A percentile compares a stretch with the other conserved stretches of the same genome.
These are phyloP conservation scores for Flaveria ramosissima DNA, from an alignment of 129 eudicot species.

Conservation along the genomic window DNA sequence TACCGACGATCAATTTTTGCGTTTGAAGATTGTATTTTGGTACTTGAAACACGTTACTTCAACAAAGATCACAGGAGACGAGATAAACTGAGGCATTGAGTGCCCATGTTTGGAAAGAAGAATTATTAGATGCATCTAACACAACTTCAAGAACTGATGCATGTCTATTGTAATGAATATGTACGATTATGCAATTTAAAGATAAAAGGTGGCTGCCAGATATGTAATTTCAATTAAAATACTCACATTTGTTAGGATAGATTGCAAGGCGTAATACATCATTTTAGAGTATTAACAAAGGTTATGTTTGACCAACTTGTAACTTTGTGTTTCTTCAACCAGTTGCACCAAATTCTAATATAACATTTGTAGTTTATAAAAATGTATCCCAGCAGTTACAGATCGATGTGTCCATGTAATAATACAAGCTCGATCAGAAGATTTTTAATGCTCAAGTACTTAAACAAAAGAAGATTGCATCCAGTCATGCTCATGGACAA, in stretches of 20 bases:
- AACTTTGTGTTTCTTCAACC: no score
- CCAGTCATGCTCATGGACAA: neutral
- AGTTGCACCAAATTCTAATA: no score
- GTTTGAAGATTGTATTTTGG: neutral
- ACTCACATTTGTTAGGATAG: no score
- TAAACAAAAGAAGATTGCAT: no score
- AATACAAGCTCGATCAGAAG: neutral
- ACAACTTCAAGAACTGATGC: constrained; percentile 2
- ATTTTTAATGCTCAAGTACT: neutral
- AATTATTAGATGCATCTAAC: neutral
- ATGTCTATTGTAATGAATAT: constrained; percentile 8
- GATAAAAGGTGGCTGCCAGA: no score
- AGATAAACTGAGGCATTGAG: no score
- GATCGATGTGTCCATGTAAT: neutral
- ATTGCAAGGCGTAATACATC: no score
- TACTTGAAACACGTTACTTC: neutral
- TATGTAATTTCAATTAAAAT: no score
- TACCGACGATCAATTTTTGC: neutral
- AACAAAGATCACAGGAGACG: no score
- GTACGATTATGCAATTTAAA: neutral
- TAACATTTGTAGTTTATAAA: no score
- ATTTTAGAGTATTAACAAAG: no score
- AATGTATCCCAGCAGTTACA: neutral
- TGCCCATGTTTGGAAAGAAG: neutral
- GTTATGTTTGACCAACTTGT: no score